A percentile compares a stretch with the other conserved stretches of the same genome.
These are phyloP conservation scores for Boletus smithii DNA, from an alignment of 1,284 basidiomycete species.

Conservation along the genomic window DNA sequence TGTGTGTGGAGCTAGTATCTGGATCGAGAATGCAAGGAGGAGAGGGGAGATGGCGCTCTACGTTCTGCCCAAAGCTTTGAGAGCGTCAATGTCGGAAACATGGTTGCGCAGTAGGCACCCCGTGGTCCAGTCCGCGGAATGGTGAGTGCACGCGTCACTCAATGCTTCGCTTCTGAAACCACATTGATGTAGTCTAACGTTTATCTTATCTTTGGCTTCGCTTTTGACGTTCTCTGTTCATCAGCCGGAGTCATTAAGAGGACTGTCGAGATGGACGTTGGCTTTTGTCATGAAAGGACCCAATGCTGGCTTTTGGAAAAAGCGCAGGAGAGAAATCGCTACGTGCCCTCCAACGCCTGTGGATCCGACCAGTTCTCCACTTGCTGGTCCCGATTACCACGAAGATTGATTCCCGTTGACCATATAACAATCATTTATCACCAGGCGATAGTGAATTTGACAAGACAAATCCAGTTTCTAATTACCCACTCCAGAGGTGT, in stretches of 20 bases:
- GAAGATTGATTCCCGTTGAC: conserved; percentile 8
- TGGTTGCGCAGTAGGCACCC: conserved; percentile 47
- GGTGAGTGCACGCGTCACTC: conserved; percentile 39
- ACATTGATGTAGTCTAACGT: conserved; percentile 39
- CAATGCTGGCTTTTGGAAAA: conserved; percentile 49
- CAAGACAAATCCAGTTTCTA: background rate
- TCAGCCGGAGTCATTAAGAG: conserved; percentile 59
- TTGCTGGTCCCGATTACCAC: background rate
- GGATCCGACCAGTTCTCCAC: conserved; percentile 6
- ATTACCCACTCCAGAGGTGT: conserved; percentile 74
- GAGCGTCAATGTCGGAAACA: conserved; percentile 53
- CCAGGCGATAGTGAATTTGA: background rate
- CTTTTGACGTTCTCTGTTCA: conserved; percentile 63
- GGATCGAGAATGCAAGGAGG: conserved; percentile 65
- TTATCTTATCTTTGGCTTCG: conserved; percentile 60
- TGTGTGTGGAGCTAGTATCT: conserved; percentile 70
- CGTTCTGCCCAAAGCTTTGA: conserved; percentile 65
- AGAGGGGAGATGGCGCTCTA: conserved; percentile 77
- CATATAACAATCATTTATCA: too few relatives aligned
- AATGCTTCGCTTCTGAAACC: conserved; percentile 10
- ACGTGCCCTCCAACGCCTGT: conserved; percentile 23
- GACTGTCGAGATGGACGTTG: conserved; percentile 67
- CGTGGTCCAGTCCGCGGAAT: conserved; percentile 45
- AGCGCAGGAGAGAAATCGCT: conserved; percentile 31
- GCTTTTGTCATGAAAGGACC: conserved; percentile 62